phyloP scores from a whole-genome alignment of 768 basidiomycete genomes.

The Cyathus striatus region DNA sequence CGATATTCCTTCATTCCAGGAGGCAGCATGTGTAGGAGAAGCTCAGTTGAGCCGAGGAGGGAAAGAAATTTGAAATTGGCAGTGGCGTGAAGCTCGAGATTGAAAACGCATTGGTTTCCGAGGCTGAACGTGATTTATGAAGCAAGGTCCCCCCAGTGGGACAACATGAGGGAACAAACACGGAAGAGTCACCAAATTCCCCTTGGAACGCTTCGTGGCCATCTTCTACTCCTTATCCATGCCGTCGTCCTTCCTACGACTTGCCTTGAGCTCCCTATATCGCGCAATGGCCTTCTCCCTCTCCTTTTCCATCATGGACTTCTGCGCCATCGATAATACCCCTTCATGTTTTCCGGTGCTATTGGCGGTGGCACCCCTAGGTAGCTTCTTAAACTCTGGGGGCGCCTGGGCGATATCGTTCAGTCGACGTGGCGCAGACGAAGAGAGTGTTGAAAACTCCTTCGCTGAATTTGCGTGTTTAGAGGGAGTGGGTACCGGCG shows the following conservation, averaged over 20 bases:
- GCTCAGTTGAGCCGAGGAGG: too few relatives aligned
- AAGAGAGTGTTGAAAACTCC: constrained; percentile 46
- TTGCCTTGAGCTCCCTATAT: constrained; percentile 67
- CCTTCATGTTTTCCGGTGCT: constrained; percentile 29
- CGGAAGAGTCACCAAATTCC: too few relatives aligned
- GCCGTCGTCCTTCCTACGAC: constrained; percentile 19
- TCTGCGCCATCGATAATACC: constrained; percentile 70
- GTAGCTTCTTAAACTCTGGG: constrained; percentile 52
- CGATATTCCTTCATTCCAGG: too few relatives aligned
- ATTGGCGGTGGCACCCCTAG: constrained; percentile 33
- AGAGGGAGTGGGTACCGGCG: constrained; percentile 8
- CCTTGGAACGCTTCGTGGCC: too few relatives aligned
- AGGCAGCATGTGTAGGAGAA: too few relatives aligned
- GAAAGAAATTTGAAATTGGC: too few relatives aligned
- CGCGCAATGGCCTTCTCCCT: constrained; percentile 61
- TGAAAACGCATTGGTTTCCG: too few relatives aligned
- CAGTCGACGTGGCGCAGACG: constrained; percentile 58
- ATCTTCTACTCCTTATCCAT: constrained; percentile 4
- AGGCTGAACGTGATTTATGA: too few relatives aligned
- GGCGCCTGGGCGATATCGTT: constrained; percentile 72
- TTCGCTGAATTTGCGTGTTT: constrained; percentile 24
- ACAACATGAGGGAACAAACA: too few relatives aligned
- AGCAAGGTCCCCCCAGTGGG: too few relatives aligned
- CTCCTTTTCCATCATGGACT: constrained; percentile 71
- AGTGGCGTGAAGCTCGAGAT: too few relatives aligned